A percentile compares a stretch with the other conserved stretches of the same genome.
Evolutionary conservation across 495 filamentous ascomycete genomes (phyloP).

Genomic region (Xylaria grammica): DNA sequence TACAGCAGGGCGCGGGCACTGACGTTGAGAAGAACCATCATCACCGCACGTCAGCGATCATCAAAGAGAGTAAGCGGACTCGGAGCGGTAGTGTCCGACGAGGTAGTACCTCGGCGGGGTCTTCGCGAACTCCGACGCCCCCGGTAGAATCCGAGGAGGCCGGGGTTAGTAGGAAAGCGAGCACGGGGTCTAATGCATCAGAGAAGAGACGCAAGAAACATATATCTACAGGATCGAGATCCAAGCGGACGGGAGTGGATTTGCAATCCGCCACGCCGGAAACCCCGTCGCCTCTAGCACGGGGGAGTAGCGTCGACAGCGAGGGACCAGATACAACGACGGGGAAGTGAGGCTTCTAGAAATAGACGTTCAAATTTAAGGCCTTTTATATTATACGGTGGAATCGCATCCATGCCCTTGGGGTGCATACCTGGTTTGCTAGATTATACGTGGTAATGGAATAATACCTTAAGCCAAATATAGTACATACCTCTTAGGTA

Average conservation of each 20-base stretch:
- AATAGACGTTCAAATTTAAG: not conserved
- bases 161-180: slow-evolving; percentile 46
- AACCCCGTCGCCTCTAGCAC: slow-evolving; percentile 54
- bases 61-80: slow-evolving; percentile 50
- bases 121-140: slow-evolving; percentile 56
- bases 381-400: too few species aligned
- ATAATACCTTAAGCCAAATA: too few species aligned
- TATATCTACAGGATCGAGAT: slow-evolving; percentile 35
- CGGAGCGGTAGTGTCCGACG: slow-evolving; percentile 55
- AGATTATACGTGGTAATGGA: too few species aligned
- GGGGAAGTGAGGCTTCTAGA: not conserved
- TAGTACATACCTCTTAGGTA: too few species aligned
- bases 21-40: slow-evolving; percentile 40
- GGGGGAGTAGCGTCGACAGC: slow-evolving; percentile 49
- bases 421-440: too few species aligned
- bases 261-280: slow-evolving; percentile 58
- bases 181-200: slow-evolving; percentile 53
- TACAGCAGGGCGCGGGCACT: slow-evolving; percentile 25
- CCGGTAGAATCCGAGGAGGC: slow-evolving; percentile 53
- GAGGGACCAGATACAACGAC: slow-evolving; percentile 16
- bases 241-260: slow-evolving; percentile 46
- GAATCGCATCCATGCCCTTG: too few species aligned
- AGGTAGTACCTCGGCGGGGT: slow-evolving; percentile 50
- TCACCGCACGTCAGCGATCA: slow-evolving; percentile 45
- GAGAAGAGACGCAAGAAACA: slow-evolving; percentile 56